These are phyloP conservation scores for Ustulina deusta DNA, from an alignment of 2,329 filamentous ascomycete species.

Conservation along the genomic window DNA sequence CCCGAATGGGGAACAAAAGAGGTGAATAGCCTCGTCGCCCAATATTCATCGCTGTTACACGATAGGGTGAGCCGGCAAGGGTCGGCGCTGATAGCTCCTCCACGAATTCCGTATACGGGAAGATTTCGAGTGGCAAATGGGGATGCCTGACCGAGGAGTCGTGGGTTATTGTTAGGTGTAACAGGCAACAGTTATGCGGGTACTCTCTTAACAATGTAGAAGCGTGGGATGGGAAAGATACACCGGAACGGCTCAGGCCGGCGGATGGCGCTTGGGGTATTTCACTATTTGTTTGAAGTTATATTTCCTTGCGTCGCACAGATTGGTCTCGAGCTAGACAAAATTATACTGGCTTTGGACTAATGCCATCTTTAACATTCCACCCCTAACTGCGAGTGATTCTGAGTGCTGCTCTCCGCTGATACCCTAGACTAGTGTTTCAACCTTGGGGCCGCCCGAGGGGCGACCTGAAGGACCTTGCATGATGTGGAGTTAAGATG, in stretches of 20 bases:
- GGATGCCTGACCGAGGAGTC: slow-evolving; percentile 8
- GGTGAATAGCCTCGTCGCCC: neutral
- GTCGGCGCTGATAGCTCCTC: neutral
- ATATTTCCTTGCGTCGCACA: slow-evolving; percentile 9
- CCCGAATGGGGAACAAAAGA: neutral
- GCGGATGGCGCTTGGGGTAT: slow-evolving; percentile 13
- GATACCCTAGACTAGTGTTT: neutral
- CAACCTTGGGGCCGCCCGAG: slow-evolving; percentile 16
- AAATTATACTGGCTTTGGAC: neutral
- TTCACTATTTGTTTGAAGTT: slow-evolving; percentile 9
- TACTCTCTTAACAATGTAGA: neutral
- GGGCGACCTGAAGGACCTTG: slow-evolving; percentile 8
- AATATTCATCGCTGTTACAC: neutral
- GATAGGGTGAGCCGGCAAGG: neutral
- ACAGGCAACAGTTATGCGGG: neutral
- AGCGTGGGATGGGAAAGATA: slow-evolving; percentile 4
- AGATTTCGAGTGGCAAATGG: slow-evolving; percentile 23
- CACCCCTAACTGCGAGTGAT: neutral
- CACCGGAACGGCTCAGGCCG: slow-evolving; percentile 30
- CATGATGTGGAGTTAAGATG: slow-evolving; percentile 14
- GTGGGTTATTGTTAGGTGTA: slow-evolving; percentile 3
- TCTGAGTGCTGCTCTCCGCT: slow-evolving; percentile 1
- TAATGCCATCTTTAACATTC: neutral
- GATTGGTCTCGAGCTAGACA: neutral
- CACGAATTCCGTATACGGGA: neutral